phyloP scores from a whole-genome alignment of 2,329 filamentous ascomycete species.

The Westerdykella ornata region DNA sequence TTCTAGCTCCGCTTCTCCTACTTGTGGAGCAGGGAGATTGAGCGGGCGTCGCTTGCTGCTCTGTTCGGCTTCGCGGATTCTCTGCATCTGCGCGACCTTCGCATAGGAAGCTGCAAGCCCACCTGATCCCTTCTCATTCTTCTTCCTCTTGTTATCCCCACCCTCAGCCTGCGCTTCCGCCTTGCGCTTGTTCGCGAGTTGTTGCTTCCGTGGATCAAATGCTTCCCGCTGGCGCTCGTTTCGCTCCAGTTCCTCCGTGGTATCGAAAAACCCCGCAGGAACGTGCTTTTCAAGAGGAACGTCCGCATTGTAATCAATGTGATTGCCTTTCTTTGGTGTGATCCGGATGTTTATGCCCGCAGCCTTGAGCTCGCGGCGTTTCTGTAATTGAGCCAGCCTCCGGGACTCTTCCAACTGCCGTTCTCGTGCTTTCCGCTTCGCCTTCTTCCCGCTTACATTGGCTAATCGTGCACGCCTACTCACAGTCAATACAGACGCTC shows the following conservation, averaged over 20 bases:
- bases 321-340: conserved; percentile 79
- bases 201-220: conserved; percentile 90
- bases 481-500: neutral
- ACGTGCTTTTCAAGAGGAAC: conserved; percentile 96
- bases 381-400: conserved; percentile 82
- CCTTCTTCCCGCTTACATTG: conserved; percentile 98
- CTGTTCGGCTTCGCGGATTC: conserved; percentile 90
- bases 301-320: conserved; percentile 99
- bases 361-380: conserved; percentile 92
- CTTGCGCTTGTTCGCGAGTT: conserved; percentile 86
- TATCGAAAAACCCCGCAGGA: conserved; percentile 87
- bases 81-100: conserved; percentile 90
- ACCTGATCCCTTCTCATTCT: conserved; percentile 71
- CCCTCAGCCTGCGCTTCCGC: conserved; percentile 80
- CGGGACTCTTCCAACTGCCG: conserved; percentile 92
- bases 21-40: conserved; percentile 81
- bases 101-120: conserved; percentile 79
- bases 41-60: conserved; percentile 84
- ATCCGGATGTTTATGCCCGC: conserved; percentile 98
- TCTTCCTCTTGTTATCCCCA: conserved; percentile 72
- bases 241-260: conserved; percentile 66
- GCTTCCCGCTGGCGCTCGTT: conserved; percentile 80
- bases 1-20: conserved; percentile 86
- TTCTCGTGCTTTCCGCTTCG: conserved; percentile 93
- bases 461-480: conserved; percentile 74